Base-by-base conservation (phyloP, 2,329 filamentous ascomycete genomes). In the Thielaviopsis populi region DNA sequence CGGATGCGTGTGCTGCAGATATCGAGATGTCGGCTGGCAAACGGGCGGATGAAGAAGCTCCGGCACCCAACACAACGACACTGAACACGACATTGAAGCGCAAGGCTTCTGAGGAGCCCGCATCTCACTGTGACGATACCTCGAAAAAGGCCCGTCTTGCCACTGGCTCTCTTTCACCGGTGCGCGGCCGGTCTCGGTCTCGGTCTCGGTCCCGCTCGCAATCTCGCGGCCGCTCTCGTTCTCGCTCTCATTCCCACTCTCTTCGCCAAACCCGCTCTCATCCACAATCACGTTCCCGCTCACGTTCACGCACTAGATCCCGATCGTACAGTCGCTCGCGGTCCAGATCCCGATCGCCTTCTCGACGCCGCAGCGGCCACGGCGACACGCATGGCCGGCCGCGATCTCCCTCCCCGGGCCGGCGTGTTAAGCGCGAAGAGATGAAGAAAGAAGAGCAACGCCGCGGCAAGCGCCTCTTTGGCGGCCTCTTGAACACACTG, bases 391-490 rank as follows among this genome's bases (percentile, higher is more conserved):
- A 33, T 24, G 22, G 54, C 17, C 24, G 54, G 13, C n/a, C 50
- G n/a, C 63, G 50, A 8, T 46, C 30, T 13, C 63, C 54, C 13
- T 58, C 60, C 3, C 61, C 61, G 22, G 22, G 19, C 3, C 60
- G 48, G 11, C 50, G 53, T 13, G 24, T 46, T 2, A 59, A 40
- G 17, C 48, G 60, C 22, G 65, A 63, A 33, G 59, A 59, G 48
- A 43, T 50, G 10, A 50, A 59, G 6, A 73, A 84, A 65, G 88
- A 95, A 70, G 92, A 97, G 72, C 89, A 86, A 73, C 90, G 88
- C 72, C 86, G 92, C 43, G 88, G 89, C 24, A 87, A 88, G 73
- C 83, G 92, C 62, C 79, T 97, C 66, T 96, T 96, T 71, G 91
- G 92, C 67, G 88, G 86, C 42, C 76, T 95, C 64, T 77, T 94